phyloP scores from a whole-genome alignment of 1,284 basidiomycete species.

The Rhodotorula sp. region DNA sequence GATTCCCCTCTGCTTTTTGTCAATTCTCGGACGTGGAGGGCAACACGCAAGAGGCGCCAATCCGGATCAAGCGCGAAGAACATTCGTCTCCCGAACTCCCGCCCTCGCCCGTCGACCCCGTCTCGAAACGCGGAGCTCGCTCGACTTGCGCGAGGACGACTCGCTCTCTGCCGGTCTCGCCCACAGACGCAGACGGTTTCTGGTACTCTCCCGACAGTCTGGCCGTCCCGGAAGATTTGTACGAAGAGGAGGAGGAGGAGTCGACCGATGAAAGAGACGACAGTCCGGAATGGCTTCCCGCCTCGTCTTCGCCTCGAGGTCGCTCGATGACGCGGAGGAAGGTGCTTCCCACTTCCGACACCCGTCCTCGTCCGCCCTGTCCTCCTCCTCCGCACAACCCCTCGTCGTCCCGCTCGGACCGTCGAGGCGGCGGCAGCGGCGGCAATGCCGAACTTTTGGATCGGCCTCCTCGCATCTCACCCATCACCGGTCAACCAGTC shows the following conservation, averaged over 20 bases:
- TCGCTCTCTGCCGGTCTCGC: no score
- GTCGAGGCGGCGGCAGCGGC: no score
- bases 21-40: no score
- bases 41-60: no score
- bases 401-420: not conserved
- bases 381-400: not conserved
- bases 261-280: not conserved
- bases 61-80: not conserved
- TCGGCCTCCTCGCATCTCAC: slow-evolving; percentile 14
- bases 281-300: not conserved
- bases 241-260: not conserved
- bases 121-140: not conserved
- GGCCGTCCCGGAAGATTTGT: not conserved
- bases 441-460: no score
- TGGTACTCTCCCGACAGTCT: no score
- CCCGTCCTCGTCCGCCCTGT: not conserved
- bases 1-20: no score
- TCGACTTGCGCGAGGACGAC: no score
- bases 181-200: no score
- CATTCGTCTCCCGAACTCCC: not conserved
- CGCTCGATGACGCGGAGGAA: not conserved
- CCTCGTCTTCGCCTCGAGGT: not conserved
- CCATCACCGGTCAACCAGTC: slow-evolving; percentile 35
- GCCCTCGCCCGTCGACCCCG: not conserved
- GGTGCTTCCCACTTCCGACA: not conserved